Evolutionary conservation across 441 rosid species (phyloP), one percentile per base, ranked within the genome.

Genomic region (Pelargonium fulgidum): DNA sequence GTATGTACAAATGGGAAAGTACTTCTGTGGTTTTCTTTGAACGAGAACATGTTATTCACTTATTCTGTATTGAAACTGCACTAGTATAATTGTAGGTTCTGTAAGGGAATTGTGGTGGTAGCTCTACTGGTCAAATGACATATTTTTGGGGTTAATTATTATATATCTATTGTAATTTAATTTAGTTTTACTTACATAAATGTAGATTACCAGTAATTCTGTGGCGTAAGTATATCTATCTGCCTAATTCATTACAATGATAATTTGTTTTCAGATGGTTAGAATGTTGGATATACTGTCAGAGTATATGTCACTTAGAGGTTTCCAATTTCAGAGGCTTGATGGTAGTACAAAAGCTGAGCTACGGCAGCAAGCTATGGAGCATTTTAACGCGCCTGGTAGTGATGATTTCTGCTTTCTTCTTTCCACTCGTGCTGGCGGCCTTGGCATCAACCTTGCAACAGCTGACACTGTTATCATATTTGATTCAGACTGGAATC

Each of bases 401-500:
- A 96, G 97, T 85, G 98, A 93, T 72, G 97, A 93, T 88, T 96
- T 96, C 73, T 91, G 97, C 85, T 96, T 96, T 80, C 96, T 96
- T 76, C 94, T 96, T 75, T 96, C 99, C 22, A 96, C 99, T 67
- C 86, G 99, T 68, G 98, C 98, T 71, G 98, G 99, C 77, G 99
- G 99, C 75, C 90, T 96, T 72, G 99, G 99, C 71, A 96, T 96
- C 74, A 93, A 96, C 81, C 97, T 96, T 72, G 98, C 98, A 65
- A 93, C 98, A 48, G 99, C 97, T 17, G 97, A 96, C 83, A 93
- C 99, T 62, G 98, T 96, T 73, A 95, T 96, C 70, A 93, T 96
- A 81, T 96, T 93, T 89, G 99, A 93, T 84, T 93, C 98, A 26
- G 99, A 96, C 81, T 96, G 98, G 98, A 96, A 96, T 79, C 98